Conservation (phyloP, 2,329 filamentous ascomycete species). For the Aspergillus aculeatinus region DNA sequence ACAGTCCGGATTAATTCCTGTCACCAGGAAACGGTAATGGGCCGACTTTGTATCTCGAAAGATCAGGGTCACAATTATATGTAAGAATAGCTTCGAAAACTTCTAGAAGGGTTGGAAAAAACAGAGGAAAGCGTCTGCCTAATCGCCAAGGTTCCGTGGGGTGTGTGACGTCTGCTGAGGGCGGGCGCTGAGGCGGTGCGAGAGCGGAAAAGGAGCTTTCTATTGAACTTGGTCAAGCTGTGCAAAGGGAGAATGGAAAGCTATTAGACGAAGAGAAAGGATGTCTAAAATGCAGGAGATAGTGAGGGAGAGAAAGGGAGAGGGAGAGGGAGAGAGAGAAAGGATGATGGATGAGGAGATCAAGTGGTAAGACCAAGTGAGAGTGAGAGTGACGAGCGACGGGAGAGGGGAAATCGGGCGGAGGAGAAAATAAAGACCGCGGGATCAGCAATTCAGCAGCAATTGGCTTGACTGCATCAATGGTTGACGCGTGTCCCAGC, state of each 20-base stretch:
- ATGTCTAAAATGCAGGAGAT: not conserved
- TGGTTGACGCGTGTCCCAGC: too few relatives aligned
- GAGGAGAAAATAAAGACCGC: not conserved
- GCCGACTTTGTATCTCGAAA: slow-evolving; percentile 1
- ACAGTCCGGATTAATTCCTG: not conserved
- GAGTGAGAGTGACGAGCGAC: not conserved
- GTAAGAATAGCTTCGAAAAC: not conserved
- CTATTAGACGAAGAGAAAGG: not conserved
- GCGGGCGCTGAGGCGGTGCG: not conserved
- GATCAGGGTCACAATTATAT: not conserved
- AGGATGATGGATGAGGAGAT: not conserved
- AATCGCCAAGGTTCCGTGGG: not conserved
- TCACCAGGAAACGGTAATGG: slow-evolving; percentile 6
- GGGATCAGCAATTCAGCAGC: not conserved
- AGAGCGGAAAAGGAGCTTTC: not conserved
- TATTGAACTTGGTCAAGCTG: not conserved
- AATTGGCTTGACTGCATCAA: not conserved
- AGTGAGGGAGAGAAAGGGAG: not conserved
- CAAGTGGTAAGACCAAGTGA: too few relatives aligned
- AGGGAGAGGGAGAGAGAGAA: not conserved
- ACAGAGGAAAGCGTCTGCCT: slow-evolving; percentile 3
- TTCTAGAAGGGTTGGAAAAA: not conserved
- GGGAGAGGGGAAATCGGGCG: not conserved
- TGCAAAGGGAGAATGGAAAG: not conserved
- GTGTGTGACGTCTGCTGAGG: not conserved